Conservation (phyloP, 371 early-diverging fungal genomes). For the Edhazardia aedis region DNA sequence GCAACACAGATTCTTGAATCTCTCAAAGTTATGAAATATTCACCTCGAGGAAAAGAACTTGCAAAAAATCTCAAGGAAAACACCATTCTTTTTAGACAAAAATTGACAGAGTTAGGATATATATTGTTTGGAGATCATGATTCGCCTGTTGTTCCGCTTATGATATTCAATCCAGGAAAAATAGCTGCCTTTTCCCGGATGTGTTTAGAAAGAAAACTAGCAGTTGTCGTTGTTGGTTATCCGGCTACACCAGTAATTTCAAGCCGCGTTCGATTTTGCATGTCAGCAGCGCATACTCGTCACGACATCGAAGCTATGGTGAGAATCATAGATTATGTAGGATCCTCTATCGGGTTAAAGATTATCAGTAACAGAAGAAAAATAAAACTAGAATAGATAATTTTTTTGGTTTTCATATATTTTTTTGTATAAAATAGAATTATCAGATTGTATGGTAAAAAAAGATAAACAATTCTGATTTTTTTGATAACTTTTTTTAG, state of each 20-base stretch:
- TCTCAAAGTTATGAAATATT: constrained; percentile 47
- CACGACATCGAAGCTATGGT: constrained; percentile 63
- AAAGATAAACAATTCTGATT: too few species aligned
- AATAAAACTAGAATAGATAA: too few species aligned
- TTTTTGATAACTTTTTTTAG: too few species aligned
- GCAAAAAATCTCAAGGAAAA: constrained; percentile 65
- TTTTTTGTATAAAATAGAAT: too few species aligned
- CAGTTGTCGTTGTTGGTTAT: constrained; percentile 89
- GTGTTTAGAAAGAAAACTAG: constrained; percentile 65
- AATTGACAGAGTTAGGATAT: constrained; percentile 66
- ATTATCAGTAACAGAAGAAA: too few species aligned
- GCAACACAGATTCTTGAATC: constrained; percentile 63
- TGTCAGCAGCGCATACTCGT: constrained; percentile 71
- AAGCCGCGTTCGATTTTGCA: constrained; percentile 78
- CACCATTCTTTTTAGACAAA: constrained; percentile 57
- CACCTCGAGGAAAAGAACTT: constrained; percentile 54
- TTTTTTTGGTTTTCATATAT: too few species aligned
- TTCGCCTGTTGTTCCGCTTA: constrained; percentile 80
- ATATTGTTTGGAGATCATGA: constrained; percentile 73
- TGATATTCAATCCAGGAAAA: constrained; percentile 86
- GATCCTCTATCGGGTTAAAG: too few species aligned
- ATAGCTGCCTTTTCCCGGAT: constrained; percentile 77
- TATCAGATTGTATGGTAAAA: too few species aligned
- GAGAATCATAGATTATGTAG: constrained; percentile 40
- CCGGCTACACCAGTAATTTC: constrained; percentile 90